Base-by-base conservation (phyloP, 257 asterid genomes). In the Nyctanthes arbortristis region DNA sequence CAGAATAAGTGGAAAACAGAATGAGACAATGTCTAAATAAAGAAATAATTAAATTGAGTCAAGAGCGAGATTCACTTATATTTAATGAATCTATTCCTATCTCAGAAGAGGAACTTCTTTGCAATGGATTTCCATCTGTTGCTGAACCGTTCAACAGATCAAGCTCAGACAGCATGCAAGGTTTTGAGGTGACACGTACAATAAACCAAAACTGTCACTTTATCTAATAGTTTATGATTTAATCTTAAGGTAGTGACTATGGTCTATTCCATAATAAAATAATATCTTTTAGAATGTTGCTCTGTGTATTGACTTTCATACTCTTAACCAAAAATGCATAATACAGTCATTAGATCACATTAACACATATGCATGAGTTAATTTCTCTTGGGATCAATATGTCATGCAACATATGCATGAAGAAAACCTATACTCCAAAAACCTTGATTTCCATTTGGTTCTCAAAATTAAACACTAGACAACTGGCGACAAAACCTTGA, bases 1-100 rank as follows among this genome's bases (percentile, higher is more conserved):
- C 24, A 59, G 65, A 69, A 25, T 60, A 68, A 65, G 20, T 36
- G 57, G 57, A 30, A 73, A 63, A 69, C 6, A 59, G 45, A 58
- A 45, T n/a, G 58, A 71, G 43, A 54, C 18, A 52, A 69, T 29
- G 32, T n/a, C n/a, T n/a, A n/a, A n/a, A n/a, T n/a, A n/a, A n/a
- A 32, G 16, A 47, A 72, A 39, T 31, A 47, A 55, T 32, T 34
- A 68, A 67, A 16, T 66, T 47, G 64, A 63, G 62, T 25, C 39
- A 56, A 66, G 65, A 62, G 54, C 67, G 65, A 25, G 32, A 64
- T 30, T 29, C 64, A 49, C 32, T 29, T 58, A 55, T 14, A 66
- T 72, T 36, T 32, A 47, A 56, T 35, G 20, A 5, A 61, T 74
- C 30, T 13, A 45, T 39, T 56, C 61, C 40, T 6, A 49, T 7